phyloP scores from a whole-genome alignment of 352 stramenopile genomes.

The Elongisporangium undulatum region DNA sequence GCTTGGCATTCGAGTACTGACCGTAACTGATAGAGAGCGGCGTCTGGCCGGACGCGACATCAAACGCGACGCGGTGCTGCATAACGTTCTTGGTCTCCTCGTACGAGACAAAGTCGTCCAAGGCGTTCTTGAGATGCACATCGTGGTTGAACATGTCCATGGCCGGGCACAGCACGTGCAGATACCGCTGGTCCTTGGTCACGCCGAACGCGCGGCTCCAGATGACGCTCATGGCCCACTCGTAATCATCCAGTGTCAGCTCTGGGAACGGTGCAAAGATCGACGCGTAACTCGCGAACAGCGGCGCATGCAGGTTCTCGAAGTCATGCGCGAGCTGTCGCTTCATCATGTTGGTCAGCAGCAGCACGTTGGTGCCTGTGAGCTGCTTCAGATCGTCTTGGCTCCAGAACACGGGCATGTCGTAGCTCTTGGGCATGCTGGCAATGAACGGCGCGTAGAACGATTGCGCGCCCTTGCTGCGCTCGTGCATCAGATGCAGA shows the following conservation, averaged over 20 bases:
- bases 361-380: constrained; percentile 44
- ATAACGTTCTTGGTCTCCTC: constrained; percentile 39
- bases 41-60: constrained; percentile 17
- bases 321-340: constrained; percentile 54
- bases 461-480: constrained; percentile 30
- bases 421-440: constrained; percentile 43
- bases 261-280: constrained; percentile 28
- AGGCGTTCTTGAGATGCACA: constrained; percentile 23
- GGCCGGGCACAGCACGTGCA: constrained; percentile 54
- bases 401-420: constrained; percentile 56
- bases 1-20: constrained; percentile 72
- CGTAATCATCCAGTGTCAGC: constrained; percentile 51
- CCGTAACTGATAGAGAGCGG: constrained; percentile 65
- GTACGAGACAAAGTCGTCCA: constrained; percentile 57
- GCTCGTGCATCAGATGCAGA: constrained; percentile 57
- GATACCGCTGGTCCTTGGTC: constrained; percentile 27
- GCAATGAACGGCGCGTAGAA: constrained; percentile 58
- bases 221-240: constrained; percentile 71
- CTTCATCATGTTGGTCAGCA: constrained; percentile 67
- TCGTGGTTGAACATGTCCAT: constrained; percentile 84
- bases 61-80: constrained; percentile 28
- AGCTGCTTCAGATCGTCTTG: constrained; percentile 40
- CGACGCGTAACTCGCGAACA: constrained; percentile 37
- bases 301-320: constrained; percentile 40
- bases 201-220: constrained; percentile 73